Base-by-base conservation (phyloP, 805 yeast species). In the Ogataea paraovalis region DNA sequence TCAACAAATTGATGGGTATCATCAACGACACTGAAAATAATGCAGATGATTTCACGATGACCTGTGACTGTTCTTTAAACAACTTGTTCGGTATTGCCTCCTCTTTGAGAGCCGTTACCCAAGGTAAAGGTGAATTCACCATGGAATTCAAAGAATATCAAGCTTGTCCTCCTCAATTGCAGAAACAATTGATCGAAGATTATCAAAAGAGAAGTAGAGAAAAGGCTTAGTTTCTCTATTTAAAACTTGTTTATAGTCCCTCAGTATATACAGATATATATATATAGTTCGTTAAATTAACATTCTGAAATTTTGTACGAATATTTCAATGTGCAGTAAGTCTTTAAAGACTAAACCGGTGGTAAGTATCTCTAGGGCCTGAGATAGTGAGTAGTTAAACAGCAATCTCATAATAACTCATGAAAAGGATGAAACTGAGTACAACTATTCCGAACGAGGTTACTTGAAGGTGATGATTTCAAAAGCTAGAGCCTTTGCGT, bases 71-170 rank as follows among this genome's bases (percentile, higher is more conserved):
- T 73, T 86, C 98, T n/a, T 80, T 94, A 71, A 91, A 91, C 74
- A 80, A 87, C 52, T 82, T 94, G 89, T 94, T 94, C 68, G 99
- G 99, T 34, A 88, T 94, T 65, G 96, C 98, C 7, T 87, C 98
- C 8, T 81, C 88, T 22, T 76, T 94, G 64, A 85, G 99, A 76
- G 98, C 99, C 19, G 82, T 87, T 50, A 92, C 99, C 14, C 99
- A 94, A 71, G 99, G 99, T 71, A 94, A 94, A 68, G 99, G 99
- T 62, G 98, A 95, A 72, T 94, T 94, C 69, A 80, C 96, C 2
- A 78, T 94, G 68, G 99, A 94, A 68, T 94, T 94, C 74, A 84
- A 87, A 65, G 87, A 89, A 62, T 94, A 92, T 67, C 81, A 92
- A 43, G 96, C 96, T 56, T 86, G 95, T 44, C 79, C 95, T 42